A percentile compares a stretch with the other conserved stretches of the same genome.
Conservation (phyloP, 192 early-diverging fungal species). For the Backusella circina region DNA sequence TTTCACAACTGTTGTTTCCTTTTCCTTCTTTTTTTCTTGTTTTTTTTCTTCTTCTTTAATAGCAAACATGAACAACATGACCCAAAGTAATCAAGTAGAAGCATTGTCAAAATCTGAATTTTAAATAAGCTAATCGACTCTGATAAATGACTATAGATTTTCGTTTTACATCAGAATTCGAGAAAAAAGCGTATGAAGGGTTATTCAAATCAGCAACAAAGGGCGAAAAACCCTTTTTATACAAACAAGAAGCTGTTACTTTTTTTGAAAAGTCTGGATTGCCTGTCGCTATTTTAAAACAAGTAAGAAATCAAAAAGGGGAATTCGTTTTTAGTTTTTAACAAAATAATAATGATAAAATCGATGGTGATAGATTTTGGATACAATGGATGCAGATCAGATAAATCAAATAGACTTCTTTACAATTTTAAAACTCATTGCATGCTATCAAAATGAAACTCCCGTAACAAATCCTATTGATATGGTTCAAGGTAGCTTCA, state of each 20-base stretch:
- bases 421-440: conserved; percentile 80
- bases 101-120: not conserved
- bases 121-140: not conserved
- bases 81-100: not conserved
- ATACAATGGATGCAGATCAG: conserved; percentile 70
- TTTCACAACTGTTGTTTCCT: not conserved
- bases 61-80: not conserved
- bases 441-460: conserved; percentile 18
- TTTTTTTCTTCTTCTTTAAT: not conserved
- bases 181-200: conserved; percentile 56
- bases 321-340: not conserved
- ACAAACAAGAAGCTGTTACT: conserved; percentile 60
- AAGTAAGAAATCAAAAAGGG: conserved; percentile 30
- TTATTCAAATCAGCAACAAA: conserved; percentile 59
- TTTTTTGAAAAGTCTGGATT: conserved; percentile 69
- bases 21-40: not conserved
- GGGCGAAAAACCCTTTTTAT: conserved; percentile 57
- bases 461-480: not conserved
- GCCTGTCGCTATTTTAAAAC: conserved; percentile 49
- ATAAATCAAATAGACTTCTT: conserved; percentile 68
- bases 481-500: conserved; percentile 4
- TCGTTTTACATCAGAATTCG: conserved; percentile 14
- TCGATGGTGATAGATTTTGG: conserved; percentile 67
- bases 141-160: not conserved
- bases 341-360: not conserved